Evolutionary conservation across 225 moss, liverwort and hornwort genomes (phyloP), one percentile per base, ranked within the genome.

Genomic region (Pseudisothecium myosuroides): DNA sequence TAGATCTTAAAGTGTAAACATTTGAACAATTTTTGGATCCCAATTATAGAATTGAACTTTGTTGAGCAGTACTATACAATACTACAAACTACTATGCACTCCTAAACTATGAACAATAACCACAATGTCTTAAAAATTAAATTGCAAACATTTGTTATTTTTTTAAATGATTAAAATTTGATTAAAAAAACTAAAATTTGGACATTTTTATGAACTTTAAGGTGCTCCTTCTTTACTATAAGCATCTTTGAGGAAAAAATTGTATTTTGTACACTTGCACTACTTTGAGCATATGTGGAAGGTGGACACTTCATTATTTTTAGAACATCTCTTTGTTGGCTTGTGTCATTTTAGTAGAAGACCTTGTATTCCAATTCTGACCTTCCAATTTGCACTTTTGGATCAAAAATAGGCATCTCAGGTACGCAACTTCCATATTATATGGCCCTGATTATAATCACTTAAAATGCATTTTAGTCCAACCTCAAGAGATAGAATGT

Each of bases 81-180:
- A 22, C n/a, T n/a, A 68, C 2, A n/a, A 68, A n/a, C 2, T 68
- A 2, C n/a, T 68, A 68, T 4, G 0, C 2, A 68, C 0, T 68
- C 68, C 12, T 68, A n/a, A 4, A 65, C 2, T 3, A 66, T 66
- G 19, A 19, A 65, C 2, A 34, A 18, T 34, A 18, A 34, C 5
- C 18, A 65, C 65, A 15, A 15, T 62, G 17, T 65, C 17, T 63
- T 32, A 10, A 32, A 63, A 32, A 64, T 9, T 32, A 32, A 8
- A 63, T 63, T 63, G 16, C 5, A 5, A 1, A 63, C 16, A 63
- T 63, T 63, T 32, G n/a, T n/a, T n/a, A n/a, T 16, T 32, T 1
- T 9, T 32, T 64, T 64, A 17, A 17, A 5, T 32, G 17, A 17
- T 17, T 64, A 63, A 64, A 65, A 62, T 34, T 9, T 34, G 0